These are phyloP conservation scores for Trametes coccinea DNA, from an alignment of 768 basidiomycete genomes.

Conservation along the genomic window DNA sequence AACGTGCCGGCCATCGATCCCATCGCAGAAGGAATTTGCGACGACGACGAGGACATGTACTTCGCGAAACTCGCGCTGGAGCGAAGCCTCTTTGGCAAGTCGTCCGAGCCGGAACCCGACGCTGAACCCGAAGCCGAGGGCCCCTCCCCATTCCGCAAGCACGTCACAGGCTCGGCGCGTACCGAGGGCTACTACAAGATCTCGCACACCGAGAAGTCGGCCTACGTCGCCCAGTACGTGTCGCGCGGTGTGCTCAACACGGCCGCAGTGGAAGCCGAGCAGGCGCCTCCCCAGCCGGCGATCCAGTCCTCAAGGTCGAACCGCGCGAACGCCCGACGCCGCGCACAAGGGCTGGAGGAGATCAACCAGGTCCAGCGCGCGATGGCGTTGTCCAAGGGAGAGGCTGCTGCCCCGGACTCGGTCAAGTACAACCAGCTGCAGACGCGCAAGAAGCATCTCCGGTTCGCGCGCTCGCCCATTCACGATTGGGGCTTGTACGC, in stretches of 20 bases:
- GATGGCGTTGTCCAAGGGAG: slow-evolving; percentile 73
- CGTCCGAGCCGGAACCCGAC: slow-evolving; percentile 29
- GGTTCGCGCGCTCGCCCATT: slow-evolving; percentile 92
- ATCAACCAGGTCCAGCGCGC: slow-evolving; percentile 88
- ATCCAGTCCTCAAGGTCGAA: slow-evolving; percentile 83
- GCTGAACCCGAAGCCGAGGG: slow-evolving; percentile 36
- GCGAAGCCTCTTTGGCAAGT: slow-evolving; percentile 30
- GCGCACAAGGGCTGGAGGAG: slow-evolving; percentile 92
- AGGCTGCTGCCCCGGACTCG: slow-evolving; percentile 69
- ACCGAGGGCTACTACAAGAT: slow-evolving; percentile 97
- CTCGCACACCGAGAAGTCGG: slow-evolving; percentile 85
- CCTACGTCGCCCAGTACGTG: slow-evolving; percentile 89
- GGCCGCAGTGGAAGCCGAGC: slow-evolving; percentile 44
- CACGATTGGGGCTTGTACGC: slow-evolving; percentile 99
- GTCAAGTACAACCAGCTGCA: slow-evolving; percentile 99
- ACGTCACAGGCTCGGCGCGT: slow-evolving; percentile 83
- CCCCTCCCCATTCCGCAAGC: slow-evolving; percentile 64
- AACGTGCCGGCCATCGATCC: slow-evolving; percentile 51
- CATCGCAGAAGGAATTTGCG: slow-evolving; percentile 57
- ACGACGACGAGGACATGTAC: slow-evolving; percentile 90
- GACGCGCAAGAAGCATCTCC: slow-evolving; percentile 95
- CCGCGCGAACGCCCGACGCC: slow-evolving; percentile 87
- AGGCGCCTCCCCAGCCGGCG: slow-evolving; percentile 48
- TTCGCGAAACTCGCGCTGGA: slow-evolving; percentile 66
- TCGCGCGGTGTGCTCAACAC: slow-evolving; percentile 51